These are phyloP conservation scores for Carex scoparia DNA, from an alignment of 176 grass and related monocot species.

Conservation along the genomic window DNA sequence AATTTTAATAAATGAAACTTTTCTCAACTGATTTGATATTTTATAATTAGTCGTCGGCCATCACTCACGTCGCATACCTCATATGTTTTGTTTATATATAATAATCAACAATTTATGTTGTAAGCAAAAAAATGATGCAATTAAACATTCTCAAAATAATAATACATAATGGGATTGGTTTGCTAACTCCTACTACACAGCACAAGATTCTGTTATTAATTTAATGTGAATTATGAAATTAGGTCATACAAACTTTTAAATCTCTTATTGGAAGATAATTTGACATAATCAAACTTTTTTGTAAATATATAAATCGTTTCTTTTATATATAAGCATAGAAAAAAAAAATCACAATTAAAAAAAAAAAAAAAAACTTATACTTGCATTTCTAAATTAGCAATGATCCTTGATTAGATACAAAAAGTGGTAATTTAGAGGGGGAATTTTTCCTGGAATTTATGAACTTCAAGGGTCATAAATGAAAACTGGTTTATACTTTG, in stretches of 20 bases:
- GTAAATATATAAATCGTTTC: background rate
- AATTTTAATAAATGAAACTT: background rate
- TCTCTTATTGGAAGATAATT: background rate
- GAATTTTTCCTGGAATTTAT: background rate
- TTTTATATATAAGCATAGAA: too few species aligned
- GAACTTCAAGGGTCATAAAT: background rate
- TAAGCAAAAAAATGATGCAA: background rate
- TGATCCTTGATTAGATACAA: too few species aligned
- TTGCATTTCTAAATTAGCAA: too few species aligned
- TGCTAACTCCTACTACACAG: background rate
- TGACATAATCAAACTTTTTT: background rate
- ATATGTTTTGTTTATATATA: background rate
- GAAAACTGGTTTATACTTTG: background rate
- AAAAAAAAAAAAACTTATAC: too few species aligned
- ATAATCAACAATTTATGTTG: background rate
- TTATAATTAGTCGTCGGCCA: conserved; percentile 22
- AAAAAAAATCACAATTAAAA: too few species aligned
- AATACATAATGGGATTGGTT: background rate
- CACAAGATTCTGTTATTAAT: background rate
- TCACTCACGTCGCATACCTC: background rate
- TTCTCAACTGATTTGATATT: background rate
- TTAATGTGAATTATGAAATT: background rate
- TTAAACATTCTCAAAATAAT: background rate
- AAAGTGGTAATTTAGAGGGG: background rate
- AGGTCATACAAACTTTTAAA: background rate